Conservation (phyloP, 176 grass and related monocot genomes). For the Stipa capillata region DNA sequence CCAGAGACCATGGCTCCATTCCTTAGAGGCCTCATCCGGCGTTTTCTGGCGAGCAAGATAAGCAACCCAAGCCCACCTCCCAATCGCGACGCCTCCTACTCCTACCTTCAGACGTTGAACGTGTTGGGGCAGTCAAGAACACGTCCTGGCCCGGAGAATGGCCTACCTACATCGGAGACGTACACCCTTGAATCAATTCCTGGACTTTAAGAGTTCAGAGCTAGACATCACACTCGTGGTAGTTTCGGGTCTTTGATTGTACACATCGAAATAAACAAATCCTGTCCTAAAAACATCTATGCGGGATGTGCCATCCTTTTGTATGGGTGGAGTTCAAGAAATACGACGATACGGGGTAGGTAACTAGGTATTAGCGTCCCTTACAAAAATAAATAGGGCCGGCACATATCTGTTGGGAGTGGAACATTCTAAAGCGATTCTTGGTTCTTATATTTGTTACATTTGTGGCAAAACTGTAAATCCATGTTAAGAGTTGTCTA, state of each 20-base stretch:
- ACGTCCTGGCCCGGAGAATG: constrained; percentile 17
- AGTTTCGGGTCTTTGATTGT: neutral
- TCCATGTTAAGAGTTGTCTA: neutral
- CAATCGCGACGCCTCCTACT: constrained; percentile 48
- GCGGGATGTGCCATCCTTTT: neutral
- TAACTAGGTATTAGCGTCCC: neutral
- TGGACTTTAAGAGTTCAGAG: constrained; percentile 63
- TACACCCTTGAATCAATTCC: constrained; percentile 93
- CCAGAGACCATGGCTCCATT: constrained; percentile 98
- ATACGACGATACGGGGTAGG: neutral
- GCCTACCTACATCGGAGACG: constrained; percentile 30
- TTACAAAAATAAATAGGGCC: neutral
- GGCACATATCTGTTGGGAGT: neutral
- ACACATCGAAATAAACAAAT: neutral
- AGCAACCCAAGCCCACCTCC: constrained; percentile 56
- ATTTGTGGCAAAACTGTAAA: neutral
- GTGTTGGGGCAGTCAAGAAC: constrained; percentile 32
- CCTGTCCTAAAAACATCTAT: neutral
- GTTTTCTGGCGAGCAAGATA: constrained; percentile 94
- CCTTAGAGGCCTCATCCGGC: constrained; percentile 78
- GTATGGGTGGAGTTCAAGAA: neutral
- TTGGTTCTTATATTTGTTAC: neutral
- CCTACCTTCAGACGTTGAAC: constrained; percentile 60
- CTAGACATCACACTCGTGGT: constrained; percentile 17
- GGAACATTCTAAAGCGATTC: neutral